Evolutionary conservation across 495 filamentous ascomycete genomes (phyloP), one percentile per base, ranked within the genome.

Genomic region (Aspergillus steynii): DNA sequence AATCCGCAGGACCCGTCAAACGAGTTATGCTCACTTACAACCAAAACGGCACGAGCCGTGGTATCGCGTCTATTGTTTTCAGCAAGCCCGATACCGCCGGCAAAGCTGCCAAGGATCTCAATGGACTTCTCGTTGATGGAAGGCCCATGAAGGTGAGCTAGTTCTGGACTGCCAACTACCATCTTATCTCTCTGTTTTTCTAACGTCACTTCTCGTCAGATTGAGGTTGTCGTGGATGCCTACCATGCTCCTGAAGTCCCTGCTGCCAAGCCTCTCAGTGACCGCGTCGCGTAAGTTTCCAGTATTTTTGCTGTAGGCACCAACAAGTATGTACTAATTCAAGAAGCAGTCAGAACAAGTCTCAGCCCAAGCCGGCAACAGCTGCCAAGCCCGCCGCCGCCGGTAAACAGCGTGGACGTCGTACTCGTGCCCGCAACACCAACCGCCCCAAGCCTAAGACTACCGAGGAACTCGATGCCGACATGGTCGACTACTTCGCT

Each of bases 401-500:
- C 46, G 70, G 71, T 27, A 70, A 77, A 49, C 80, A 78, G 58
- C 79, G 79, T 65, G 79, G 81, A 45, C 76, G 73, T 59, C 70
- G 78, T 52, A 82, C 84, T 65, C 74, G 78, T 60, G 77, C 57
- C 46, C 83, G 85, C 58, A 85, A 77, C 65, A 72, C 80, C 61
- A 72, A 71, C 57, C 90, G 90, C 55, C 85, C 85, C 5, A 96
- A 96, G 86, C 82, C 83, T 57, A 96, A 96, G 86, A 93, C 91
- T 10, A 85, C 86, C 3, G 93, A 96, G 71, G 92, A 97, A 77
- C 82, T 97, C 10, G 93, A 97, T 71, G 90, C 90, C 7, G 93
- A 97, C 67, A 96, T 97, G 93, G 83, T 84, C 6, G 93, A 97
- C 66, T 97, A 96, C 77, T 96, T 94, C 66, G 68, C 74, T 28